Conservation (phyloP, 169 alveolate species). For the Plasmodium vivax region DNA sequence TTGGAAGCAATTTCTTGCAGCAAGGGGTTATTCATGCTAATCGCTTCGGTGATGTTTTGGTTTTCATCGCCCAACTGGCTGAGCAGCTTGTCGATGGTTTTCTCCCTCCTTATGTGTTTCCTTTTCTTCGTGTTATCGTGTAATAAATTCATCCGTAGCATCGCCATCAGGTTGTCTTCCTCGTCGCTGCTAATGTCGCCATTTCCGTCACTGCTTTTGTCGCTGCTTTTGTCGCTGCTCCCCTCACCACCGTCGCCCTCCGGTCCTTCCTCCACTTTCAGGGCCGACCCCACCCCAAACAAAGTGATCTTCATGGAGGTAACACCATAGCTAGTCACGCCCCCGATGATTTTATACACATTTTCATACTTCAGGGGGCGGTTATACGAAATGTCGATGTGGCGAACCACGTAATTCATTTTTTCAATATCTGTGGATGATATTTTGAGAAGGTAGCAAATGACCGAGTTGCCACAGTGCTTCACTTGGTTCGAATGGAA, state of each 20-base stretch:
- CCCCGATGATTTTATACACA: neutral
- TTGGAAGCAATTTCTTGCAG: neutral
- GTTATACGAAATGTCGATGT: neutral
- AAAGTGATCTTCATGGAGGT: neutral
- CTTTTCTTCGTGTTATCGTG: neutral
- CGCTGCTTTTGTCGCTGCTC: neutral
- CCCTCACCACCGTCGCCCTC: neutral
- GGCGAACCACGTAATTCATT: slow-evolving; percentile 2
- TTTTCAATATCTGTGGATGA: neutral
- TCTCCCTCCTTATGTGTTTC: neutral
- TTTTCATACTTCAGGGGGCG: neutral
- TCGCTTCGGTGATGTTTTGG: neutral
- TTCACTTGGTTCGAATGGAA: neutral
- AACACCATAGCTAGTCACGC: neutral
- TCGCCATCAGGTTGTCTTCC: neutral
- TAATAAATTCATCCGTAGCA: neutral
- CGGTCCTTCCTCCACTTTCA: neutral
- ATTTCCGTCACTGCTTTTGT: neutral
- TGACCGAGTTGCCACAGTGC: slow-evolving; percentile 1
- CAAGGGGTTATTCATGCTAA: neutral
- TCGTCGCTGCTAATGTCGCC: neutral
- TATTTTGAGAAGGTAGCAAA: neutral
- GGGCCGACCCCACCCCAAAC: neutral
- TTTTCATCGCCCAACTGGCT: neutral
- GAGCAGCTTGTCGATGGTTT: neutral